phyloP scores from a whole-genome alignment of 306 rosid species.

The Corylus avellana region DNA sequence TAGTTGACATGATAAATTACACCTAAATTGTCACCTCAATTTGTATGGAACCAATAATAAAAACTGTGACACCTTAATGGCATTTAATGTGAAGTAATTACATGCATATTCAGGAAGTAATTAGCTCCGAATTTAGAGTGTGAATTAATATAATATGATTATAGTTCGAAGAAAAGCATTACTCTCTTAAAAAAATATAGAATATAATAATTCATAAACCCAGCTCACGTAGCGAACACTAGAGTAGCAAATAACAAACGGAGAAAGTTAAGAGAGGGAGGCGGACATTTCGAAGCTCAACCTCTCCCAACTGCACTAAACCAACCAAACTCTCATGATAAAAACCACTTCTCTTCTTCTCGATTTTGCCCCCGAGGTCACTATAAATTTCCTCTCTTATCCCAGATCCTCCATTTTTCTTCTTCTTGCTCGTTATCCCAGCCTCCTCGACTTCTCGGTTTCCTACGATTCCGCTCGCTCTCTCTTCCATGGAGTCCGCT shows the following conservation, averaged over 20 bases:
- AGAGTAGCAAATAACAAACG: slow-evolving; percentile 28
- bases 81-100: no score
- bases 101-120: no score
- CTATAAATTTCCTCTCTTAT: slow-evolving; percentile 13
- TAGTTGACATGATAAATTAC: no score
- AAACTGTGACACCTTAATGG: no score
- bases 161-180: no score
- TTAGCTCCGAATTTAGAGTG: no score
- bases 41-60: no score
- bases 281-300: slow-evolving; percentile 70
- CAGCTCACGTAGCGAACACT: slow-evolving; percentile 27
- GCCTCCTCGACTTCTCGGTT: slow-evolving; percentile 7
- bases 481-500: slow-evolving; percentile 67
- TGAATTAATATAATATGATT: no score
- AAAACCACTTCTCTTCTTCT: slow-evolving; percentile 18
- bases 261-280: slow-evolving; percentile 47
- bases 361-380: slow-evolving; percentile 27
- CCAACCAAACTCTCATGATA: slow-evolving; percentile 3
- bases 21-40: no score
- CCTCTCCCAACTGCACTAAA: slow-evolving; percentile 24
- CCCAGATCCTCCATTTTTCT: slow-evolving; percentile 20
- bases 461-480: slow-evolving; percentile 28
- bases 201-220: background rate
- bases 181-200: no score
- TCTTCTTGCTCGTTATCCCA: background rate